These are phyloP conservation scores for Chaetothyriales sp. DNA, from an alignment of 2,329 filamentous ascomycete genomes.

Conservation along the genomic window DNA sequence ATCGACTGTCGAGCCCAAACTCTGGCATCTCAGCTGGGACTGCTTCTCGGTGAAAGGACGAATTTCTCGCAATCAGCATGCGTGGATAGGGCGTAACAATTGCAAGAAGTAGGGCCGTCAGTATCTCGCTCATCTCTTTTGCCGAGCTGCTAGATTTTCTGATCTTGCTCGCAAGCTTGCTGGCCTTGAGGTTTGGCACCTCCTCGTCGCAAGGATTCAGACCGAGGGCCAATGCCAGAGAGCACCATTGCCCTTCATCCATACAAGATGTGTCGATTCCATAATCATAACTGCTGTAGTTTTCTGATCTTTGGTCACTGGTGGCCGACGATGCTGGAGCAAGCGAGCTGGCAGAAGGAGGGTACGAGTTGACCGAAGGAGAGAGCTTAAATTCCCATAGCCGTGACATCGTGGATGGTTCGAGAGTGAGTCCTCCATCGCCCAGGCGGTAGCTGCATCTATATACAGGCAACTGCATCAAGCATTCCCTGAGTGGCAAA, in stretches of 20 bases:
- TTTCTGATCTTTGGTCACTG: neutral
- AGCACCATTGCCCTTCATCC: slow-evolving; percentile 13
- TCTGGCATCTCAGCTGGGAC: slow-evolving; percentile 9
- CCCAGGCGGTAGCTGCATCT: neutral
- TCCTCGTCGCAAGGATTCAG: slow-evolving; percentile 7
- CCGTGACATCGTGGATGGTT: neutral
- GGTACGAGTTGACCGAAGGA: neutral
- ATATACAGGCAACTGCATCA: neutral
- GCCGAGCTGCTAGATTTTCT: slow-evolving; percentile 3
- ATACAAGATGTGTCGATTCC: slow-evolving; percentile 1
- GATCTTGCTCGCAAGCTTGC: slow-evolving; percentile 10
- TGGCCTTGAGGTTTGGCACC: slow-evolving; percentile 5
- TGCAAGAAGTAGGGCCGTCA: slow-evolving; percentile 8
- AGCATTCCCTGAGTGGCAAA: neutral
- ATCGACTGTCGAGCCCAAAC: slow-evolving; percentile 9
- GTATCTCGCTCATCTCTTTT: slow-evolving; percentile 7
- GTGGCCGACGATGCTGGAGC: neutral
- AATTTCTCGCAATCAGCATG: slow-evolving; percentile 6
- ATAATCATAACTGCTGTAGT: neutral
- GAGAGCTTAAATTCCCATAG: neutral
- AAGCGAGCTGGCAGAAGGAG: neutral
- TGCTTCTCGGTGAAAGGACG: slow-evolving; percentile 8
- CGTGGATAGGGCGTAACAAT: slow-evolving; percentile 7
- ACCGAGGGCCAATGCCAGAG: slow-evolving; percentile 13
- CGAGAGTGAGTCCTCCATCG: neutral